Percentiles rank a stretch among this genome's conserved stretches.
Conservation (phyloP, 768 basidiomycete genomes). For the Cystofilobasidium macerans region DNA sequence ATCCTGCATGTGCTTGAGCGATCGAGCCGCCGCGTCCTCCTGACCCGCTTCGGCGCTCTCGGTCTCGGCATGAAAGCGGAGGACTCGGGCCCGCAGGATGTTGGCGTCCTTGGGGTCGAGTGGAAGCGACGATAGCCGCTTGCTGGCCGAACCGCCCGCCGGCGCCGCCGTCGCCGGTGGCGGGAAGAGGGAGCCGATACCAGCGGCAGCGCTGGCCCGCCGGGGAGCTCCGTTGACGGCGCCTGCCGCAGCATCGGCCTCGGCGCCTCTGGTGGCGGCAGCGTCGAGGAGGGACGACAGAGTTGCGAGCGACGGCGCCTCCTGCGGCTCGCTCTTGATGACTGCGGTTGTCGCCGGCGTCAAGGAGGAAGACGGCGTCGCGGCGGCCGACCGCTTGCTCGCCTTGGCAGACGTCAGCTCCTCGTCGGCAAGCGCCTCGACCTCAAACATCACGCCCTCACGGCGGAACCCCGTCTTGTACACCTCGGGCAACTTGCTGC, state of each 20-base stretch:
- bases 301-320: background rate
- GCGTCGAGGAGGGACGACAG: background rate
- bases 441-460: slow-evolving; percentile 93
- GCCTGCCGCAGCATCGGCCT: background rate
- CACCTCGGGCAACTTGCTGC: slow-evolving; percentile 67
- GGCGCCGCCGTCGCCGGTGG: slow-evolving; percentile 40
- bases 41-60: slow-evolving; percentile 46
- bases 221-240: no score
- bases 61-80: slow-evolving; percentile 57
- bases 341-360: slow-evolving; percentile 16
- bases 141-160: slow-evolving; percentile 49
- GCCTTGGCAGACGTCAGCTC: slow-evolving; percentile 44
- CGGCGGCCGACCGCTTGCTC: slow-evolving; percentile 19
- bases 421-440: slow-evolving; percentile 62
- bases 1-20: slow-evolving; percentile 45
- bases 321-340: slow-evolving; percentile 32
- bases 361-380: no score
- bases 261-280: background rate
- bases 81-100: slow-evolving; percentile 78
- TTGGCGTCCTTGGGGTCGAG: slow-evolving; percentile 81
- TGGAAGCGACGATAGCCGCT: slow-evolving; percentile 57
- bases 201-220: no score
- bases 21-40: slow-evolving; percentile 53
- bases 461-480: slow-evolving; percentile 83
- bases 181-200: background rate